Percentiles rank a stretch among this genome's conserved stretches.
Conservation (phyloP, 2,329 filamentous ascomycete genomes). For the Stemphylium lycopersici region DNA sequence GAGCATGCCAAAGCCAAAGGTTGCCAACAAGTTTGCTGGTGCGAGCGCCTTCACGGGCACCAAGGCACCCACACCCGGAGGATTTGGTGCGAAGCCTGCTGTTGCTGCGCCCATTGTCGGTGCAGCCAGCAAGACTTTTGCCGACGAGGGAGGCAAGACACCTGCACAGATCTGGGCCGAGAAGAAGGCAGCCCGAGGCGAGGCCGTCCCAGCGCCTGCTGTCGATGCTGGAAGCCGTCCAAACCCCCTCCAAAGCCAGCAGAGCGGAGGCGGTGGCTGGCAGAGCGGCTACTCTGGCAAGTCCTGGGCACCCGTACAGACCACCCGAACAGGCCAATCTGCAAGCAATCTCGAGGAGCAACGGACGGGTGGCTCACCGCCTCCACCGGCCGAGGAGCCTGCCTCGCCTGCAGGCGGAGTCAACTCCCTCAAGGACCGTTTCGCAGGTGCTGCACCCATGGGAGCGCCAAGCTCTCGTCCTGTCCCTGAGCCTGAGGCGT, state of each 20-base stretch:
- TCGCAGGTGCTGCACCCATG: slow-evolving; percentile 73
- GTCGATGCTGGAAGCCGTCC: slow-evolving; percentile 30
- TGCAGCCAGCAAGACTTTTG: slow-evolving; percentile 88
- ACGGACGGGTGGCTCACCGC: slow-evolving; percentile 64
- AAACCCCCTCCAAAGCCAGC: slow-evolving; percentile 60
- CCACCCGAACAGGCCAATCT: slow-evolving; percentile 71
- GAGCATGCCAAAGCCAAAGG: slow-evolving; percentile 89
- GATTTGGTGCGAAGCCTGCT: slow-evolving; percentile 66
- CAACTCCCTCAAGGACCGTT: slow-evolving; percentile 78
- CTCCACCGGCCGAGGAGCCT: slow-evolving; percentile 53
- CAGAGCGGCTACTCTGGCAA: slow-evolving; percentile 92
- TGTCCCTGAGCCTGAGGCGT: slow-evolving; percentile 50
- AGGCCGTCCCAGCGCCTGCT: slow-evolving; percentile 54
- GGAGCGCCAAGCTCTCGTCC: slow-evolving; percentile 54
- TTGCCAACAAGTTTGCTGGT: slow-evolving; percentile 84
- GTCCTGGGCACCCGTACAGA: slow-evolving; percentile 85
- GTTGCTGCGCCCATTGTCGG: slow-evolving; percentile 71
- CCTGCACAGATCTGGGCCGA: slow-evolving; percentile 97
- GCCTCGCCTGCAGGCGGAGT: slow-evolving; percentile 68
- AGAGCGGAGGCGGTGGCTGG: slow-evolving; percentile 78
- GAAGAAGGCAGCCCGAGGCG: slow-evolving; percentile 85
- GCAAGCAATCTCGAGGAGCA: slow-evolving; percentile 62
- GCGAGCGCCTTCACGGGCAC: slow-evolving; percentile 80
- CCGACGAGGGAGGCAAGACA: slow-evolving; percentile 92
- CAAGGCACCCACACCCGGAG: slow-evolving; percentile 81